Percentiles rank a stretch among this genome's conserved stretches.
These are phyloP conservation scores for Suillus alpinus DNA, from an alignment of 768 basidiomycete species.

Conservation along the genomic window DNA sequence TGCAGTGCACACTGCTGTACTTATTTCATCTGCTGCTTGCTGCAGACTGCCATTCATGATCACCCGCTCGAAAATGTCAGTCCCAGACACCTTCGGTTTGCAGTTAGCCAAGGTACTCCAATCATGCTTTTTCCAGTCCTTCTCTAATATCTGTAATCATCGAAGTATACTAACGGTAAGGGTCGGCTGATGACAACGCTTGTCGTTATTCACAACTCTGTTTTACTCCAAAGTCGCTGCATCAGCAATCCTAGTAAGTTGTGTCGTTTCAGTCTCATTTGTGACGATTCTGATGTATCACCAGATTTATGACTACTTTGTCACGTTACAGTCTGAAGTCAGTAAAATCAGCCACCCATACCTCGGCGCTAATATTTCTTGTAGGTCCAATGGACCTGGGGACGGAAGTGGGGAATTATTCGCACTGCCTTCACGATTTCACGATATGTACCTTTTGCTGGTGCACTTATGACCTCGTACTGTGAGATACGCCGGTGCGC, in stretches of 20 bases:
- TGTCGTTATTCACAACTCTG: neutral
- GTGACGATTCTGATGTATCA: neutral
- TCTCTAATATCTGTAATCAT: neutral
- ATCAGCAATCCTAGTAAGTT: neutral
- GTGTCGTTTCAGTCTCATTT: neutral
- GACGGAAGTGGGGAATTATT: constrained; percentile 4
- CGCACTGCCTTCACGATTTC: neutral
- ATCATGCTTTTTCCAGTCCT: neutral
- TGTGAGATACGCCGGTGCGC: neutral
- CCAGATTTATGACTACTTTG: neutral
- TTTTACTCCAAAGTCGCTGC: neutral
- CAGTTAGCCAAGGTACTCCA: neutral
- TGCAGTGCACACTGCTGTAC: neutral
- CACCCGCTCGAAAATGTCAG: neutral
- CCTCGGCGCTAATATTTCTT: neutral
- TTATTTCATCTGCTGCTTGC: neutral
- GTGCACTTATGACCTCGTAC: constrained; percentile 4
- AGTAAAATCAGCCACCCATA: neutral
- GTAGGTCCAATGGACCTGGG: constrained; percentile 17
- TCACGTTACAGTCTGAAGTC: neutral
- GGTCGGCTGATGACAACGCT: neutral
- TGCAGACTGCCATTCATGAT: neutral
- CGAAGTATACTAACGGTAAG: neutral
- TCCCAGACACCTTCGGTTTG: neutral
- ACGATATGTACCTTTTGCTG: constrained; percentile 6